Percentiles rank a stretch among this genome's conserved stretches.
These are phyloP conservation scores for Pleurotus salmoneostramineus DNA, from an alignment of 768 basidiomycete species.

Conservation along the genomic window DNA sequence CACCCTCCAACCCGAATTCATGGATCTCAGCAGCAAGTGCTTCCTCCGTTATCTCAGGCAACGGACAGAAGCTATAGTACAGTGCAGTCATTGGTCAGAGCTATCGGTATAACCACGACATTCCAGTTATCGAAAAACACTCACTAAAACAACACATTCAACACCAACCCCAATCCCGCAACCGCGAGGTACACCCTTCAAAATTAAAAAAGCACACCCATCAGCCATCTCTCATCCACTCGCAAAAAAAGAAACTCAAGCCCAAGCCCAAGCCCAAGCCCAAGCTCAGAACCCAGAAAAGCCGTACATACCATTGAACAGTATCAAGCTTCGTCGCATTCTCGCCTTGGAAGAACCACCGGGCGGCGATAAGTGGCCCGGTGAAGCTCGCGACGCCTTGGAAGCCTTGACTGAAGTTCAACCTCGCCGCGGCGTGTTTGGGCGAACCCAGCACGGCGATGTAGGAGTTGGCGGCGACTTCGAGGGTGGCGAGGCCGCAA, in stretches of 20 bases:
- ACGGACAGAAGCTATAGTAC: conserved; percentile 61
- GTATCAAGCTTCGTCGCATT: conserved; percentile 61
- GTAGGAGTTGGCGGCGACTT: conserved; percentile 81
- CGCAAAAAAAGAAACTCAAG: too few species aligned
- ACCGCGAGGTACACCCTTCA: conserved; percentile 63
- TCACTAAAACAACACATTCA: conserved; percentile 65
- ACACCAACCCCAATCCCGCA: conserved; percentile 53
- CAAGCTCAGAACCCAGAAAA: neutral
- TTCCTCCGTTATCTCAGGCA: conserved; percentile 71
- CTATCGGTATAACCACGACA: too few species aligned
- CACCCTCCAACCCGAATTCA: conserved; percentile 31
- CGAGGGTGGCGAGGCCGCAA: conserved; percentile 62
- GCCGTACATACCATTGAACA: conserved; percentile 52
- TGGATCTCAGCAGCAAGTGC: conserved; percentile 50
- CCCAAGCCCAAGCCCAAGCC: too few species aligned
- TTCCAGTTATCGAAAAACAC: too few species aligned
- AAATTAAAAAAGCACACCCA: neutral
- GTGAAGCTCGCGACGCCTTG: conserved; percentile 73
- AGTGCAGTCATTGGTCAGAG: too few species aligned
- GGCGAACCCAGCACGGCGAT: conserved; percentile 65
- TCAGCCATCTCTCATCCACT: too few species aligned
- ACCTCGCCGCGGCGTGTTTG: conserved; percentile 67
- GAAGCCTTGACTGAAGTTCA: conserved; percentile 80
- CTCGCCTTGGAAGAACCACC: conserved; percentile 68
- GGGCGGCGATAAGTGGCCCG: conserved; percentile 71